Base-by-base conservation (phyloP, 176 grass and related monocot species). In the Oryza punctata region DNA sequence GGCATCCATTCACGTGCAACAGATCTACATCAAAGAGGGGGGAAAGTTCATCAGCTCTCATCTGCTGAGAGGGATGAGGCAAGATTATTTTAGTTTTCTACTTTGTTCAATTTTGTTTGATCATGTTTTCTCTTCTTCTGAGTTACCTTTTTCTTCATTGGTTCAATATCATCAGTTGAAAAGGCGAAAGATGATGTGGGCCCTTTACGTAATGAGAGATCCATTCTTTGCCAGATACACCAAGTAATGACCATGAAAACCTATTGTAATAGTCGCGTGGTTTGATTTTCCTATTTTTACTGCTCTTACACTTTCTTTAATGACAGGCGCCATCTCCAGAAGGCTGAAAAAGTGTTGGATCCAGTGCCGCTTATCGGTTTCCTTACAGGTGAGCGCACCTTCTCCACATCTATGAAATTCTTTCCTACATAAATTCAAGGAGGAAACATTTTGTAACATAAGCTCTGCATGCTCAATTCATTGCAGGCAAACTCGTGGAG, bases 151-250 rank as follows among this genome's bases (percentile, higher is more conserved):
- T 82, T 84, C 35, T 78, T 70, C 16, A 70, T 64, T 89, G 65
- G 10, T 72, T 46, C 16, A 18, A 69, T 66, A 70, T 28, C 46
- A 78, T 84, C 79, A 99, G 96, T 80, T 96, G 69, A 99, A 85
- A 99, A 91, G 92, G 75, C 80, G 95, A 77, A 98, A 94, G 85
- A 84, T 94, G 91, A 83, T 94, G 78, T 98, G 91, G 88, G 92
- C 90, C 15, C 82, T 98, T 75, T 98, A 95, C 66, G 87, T 93
- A 63, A 93, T 98, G 91, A 94, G 95, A 69, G 95, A 98, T 82
- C 95, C 95, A 60, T 98, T 98, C 91, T 99, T 99, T 21, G 72
- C 89, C 71, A 92, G 59, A 67, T 90, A 96, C 19, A 99, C 93
- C 81, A 95, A 90, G 96, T 89, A 89, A 84, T 85, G 26, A 37